Conservation (phyloP, 331 rosid genomes). For the Malus hybrid region DNA sequence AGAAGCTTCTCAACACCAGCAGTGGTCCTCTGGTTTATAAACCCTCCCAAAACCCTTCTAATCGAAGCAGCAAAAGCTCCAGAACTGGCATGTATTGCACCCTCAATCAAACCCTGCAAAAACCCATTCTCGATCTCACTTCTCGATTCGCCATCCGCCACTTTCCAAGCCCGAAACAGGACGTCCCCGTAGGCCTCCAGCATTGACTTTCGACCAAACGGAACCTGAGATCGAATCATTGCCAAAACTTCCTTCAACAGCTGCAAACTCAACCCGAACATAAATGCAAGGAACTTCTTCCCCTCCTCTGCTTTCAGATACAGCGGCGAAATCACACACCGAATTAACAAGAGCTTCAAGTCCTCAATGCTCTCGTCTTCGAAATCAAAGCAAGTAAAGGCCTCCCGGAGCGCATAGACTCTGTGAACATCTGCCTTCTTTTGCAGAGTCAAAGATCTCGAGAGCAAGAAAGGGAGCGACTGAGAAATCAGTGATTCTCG, state of each 20-base stretch:
- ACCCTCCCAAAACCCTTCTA: slow-evolving; percentile 70
- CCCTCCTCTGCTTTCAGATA: slow-evolving; percentile 81
- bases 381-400: slow-evolving; percentile 60
- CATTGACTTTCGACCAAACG: slow-evolving; percentile 82
- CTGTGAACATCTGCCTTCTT: slow-evolving; percentile 80
- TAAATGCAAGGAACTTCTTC: slow-evolving; percentile 55
- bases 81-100: slow-evolving; percentile 51
- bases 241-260: slow-evolving; percentile 70
- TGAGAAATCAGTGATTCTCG: slow-evolving; percentile 67
- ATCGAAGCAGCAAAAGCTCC: slow-evolving; percentile 54
- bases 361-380: slow-evolving; percentile 81
- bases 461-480: slow-evolving; percentile 62
- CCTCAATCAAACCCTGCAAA: slow-evolving; percentile 73
- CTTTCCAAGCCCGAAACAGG: slow-evolving; percentile 83
- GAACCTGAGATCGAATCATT: slow-evolving; percentile 79
- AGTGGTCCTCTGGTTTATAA: slow-evolving; percentile 76
- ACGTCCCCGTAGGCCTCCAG: slow-evolving; percentile 79
- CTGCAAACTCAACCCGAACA: slow-evolving; percentile 55
- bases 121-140: slow-evolving; percentile 59
- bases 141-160: slow-evolving; percentile 32
- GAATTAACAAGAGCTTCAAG: slow-evolving; percentile 55
- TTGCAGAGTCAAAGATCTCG: slow-evolving; percentile 53
- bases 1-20: slow-evolving; percentile 81
- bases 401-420: slow-evolving; percentile 65
- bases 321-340: slow-evolving; percentile 67